Conservation (phyloP, 2,329 filamentous ascomycete genomes). For the Knufia fluminis region DNA sequence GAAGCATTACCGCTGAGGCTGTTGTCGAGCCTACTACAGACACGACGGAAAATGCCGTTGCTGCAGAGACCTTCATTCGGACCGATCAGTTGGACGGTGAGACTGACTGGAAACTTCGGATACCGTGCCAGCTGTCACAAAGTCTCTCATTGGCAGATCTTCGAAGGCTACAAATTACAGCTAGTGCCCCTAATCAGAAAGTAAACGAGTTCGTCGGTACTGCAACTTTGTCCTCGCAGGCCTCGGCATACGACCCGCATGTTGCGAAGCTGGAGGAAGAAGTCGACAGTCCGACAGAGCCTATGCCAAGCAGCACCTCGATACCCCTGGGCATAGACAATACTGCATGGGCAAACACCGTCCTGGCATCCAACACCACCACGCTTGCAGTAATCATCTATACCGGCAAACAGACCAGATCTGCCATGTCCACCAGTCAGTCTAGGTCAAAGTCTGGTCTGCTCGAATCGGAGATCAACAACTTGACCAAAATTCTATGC, state of each 20-base stretch:
- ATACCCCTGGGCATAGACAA: conserved; percentile 86
- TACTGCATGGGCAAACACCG: conserved; percentile 96
- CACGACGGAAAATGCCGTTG: conserved; percentile 16
- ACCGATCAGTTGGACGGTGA: conserved; percentile 97
- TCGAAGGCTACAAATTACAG: conserved; percentile 57
- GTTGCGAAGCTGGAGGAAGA: conserved; percentile 26
- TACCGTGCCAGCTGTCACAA: conserved; percentile 81
- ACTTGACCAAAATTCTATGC: conserved; percentile 90
- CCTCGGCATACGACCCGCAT: conserved; percentile 37
- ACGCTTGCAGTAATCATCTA: conserved; percentile 88
- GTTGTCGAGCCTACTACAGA: conserved; percentile 27
- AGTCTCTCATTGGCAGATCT: conserved; percentile 65
- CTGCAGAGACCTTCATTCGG: conserved; percentile 86
- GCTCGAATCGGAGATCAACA: conserved; percentile 93
- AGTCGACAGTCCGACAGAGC: conserved; percentile 12
- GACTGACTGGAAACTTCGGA: conserved; percentile 93
- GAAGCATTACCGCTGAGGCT: conserved; percentile 60
- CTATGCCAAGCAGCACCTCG: conserved; percentile 33
- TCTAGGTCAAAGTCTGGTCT: conserved; percentile 91
- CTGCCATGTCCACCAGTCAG: conserved; percentile 82
- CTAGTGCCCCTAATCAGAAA: conserved; percentile 82
- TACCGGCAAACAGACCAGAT: conserved; percentile 86
- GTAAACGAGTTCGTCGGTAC: conserved; percentile 95
- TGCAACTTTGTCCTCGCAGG: conserved; percentile 58
- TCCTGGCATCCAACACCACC: conserved; percentile 83